These are phyloP conservation scores for Camptophora hylomeconis DNA, from an alignment of 2,329 filamentous ascomycete species.

Conservation along the genomic window DNA sequence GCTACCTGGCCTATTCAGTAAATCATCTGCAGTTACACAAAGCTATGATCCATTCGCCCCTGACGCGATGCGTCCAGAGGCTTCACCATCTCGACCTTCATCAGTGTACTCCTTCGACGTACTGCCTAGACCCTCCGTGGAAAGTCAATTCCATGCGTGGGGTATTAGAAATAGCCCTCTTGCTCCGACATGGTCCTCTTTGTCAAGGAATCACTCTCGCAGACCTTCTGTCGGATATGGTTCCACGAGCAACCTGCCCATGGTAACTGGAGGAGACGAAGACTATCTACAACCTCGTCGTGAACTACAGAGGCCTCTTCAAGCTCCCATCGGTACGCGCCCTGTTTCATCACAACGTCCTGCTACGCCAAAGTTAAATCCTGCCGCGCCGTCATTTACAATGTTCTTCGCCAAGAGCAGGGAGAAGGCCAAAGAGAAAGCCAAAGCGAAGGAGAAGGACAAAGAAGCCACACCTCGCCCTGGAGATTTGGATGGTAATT, in stretches of 20 bases:
- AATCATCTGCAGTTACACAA: slow-evolving; percentile 22
- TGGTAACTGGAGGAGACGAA: slow-evolving; percentile 37
- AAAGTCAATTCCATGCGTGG: slow-evolving; percentile 64
- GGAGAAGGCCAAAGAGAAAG: slow-evolving; percentile 30
- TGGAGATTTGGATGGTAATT: slow-evolving; percentile 24
- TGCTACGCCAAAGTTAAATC: slow-evolving; percentile 58
- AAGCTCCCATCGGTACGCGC: slow-evolving; percentile 66
- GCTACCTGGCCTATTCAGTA: slow-evolving; percentile 19
- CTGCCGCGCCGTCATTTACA: slow-evolving; percentile 78
- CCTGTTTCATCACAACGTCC: slow-evolving; percentile 44
- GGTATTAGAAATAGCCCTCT: slow-evolving; percentile 41
- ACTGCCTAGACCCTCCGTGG: slow-evolving; percentile 64
- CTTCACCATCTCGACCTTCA: slow-evolving; percentile 33
- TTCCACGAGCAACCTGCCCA: slow-evolving; percentile 51
- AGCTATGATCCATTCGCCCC: slow-evolving; percentile 36
- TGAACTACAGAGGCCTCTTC: slow-evolving; percentile 38
- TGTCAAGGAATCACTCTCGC: slow-evolving; percentile 66
- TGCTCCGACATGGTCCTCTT: slow-evolving; percentile 45
- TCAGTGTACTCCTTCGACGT: slow-evolving; percentile 45
- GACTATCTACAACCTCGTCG: slow-evolving; percentile 22
- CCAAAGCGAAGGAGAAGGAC: slow-evolving; percentile 20
- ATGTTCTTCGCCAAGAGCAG: slow-evolving; percentile 48
- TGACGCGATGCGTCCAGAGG: slow-evolving; percentile 29
- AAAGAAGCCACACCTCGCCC: no score
- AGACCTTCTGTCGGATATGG: slow-evolving; percentile 60